Base-by-base conservation (phyloP, 768 basidiomycete species). In the Phanerochaete sordida region DNA sequence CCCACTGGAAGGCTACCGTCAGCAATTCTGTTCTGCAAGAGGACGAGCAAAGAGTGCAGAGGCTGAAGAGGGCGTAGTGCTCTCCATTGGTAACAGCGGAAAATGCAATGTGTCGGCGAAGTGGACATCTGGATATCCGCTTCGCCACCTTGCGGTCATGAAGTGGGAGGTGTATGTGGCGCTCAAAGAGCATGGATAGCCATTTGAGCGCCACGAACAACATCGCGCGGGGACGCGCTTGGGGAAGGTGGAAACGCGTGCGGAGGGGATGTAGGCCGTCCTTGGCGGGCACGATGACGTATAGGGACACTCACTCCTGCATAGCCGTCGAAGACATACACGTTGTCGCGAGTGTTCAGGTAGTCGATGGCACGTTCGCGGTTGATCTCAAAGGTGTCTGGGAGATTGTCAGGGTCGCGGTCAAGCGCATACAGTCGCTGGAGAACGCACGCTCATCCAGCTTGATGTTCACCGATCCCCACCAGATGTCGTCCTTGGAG, bases 401-500 rank as follows among this genome's bases (percentile, higher is more conserved):
- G n/a, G 59, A 47, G 61, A 24, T 61, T 16, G 39, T 57, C 51
- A 31, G 55, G 26, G 65, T 52, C 19, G 26, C 19, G n/a, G 19
- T 11, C 39, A 30, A 30, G n/a, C 9, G 26, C 9, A 28, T 21
- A 1, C 1, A 28, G n/a, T 12, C 4, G 12, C 6, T 13, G 7
- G n/a, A 39, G 28, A 24, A 81, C 90, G 63, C 70, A 91, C 91
- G 92, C 72, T 93, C 92, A 71, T 97, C 95, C 88, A 96, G 91
- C 82, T 97, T 96, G 78, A 98, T 98, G 80, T 99, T 99, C 68
- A 98, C 95, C 30, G 93, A 89, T 43, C 97, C 96, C 97, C 97
- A 98, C 95, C 97, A 99, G 73, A 99, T 90, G 63, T 98, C 86
- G 71, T 98, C 94, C 76, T 94, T 97, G 77, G 86, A 89, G 55